A percentile compares a stretch with the other conserved stretches of the same genome.
These are phyloP conservation scores for Lasiosphaeris hirsuta DNA, from an alignment of 495 filamentous ascomycete species.

Conservation along the genomic window DNA sequence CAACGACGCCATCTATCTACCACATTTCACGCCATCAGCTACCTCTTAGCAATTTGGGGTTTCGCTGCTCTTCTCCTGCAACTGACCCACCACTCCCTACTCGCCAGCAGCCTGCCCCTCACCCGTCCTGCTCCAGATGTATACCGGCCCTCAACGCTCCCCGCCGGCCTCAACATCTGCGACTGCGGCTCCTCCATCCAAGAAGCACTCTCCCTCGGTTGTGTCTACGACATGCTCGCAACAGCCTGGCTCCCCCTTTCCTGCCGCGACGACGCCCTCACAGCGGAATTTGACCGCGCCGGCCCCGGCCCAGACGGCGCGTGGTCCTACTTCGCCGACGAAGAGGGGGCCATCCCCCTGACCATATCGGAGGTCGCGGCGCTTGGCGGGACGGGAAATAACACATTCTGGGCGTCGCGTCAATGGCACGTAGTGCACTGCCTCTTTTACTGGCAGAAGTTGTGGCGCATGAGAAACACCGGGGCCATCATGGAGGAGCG, in stretches of 20 bases:
- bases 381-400: background rate
- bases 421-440: conserved; percentile 16
- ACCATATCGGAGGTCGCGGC: background rate
- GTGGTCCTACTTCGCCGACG: conserved; percentile 9
- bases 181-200: conserved; percentile 5
- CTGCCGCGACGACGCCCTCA: conserved; percentile 14
- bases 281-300: conserved; percentile 6
- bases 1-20: background rate
- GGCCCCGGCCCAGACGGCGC: conserved; percentile 3
- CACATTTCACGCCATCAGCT: background rate
- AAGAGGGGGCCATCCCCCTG: background rate
- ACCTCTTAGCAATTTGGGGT: conserved; percentile 12
- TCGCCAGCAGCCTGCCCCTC: background rate
- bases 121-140: conserved; percentile 7
- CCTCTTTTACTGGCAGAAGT: conserved; percentile 22
- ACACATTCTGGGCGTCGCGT: conserved; percentile 11
- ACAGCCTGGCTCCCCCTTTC: conserved; percentile 16
- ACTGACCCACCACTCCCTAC: background rate
- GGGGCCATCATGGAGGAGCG: conserved; percentile 14
- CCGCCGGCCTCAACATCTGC: conserved; percentile 1
- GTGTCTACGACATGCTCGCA: conserved; percentile 16
- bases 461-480: conserved; percentile 10
- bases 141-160: conserved; percentile 13
- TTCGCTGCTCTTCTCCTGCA: conserved; percentile 10
- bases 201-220: conserved; percentile 5